Evolutionary conservation across 78 protist species (phyloP), one percentile per base, ranked within the genome.

Genomic region (Dictyostelium brefeldianum): DNA sequence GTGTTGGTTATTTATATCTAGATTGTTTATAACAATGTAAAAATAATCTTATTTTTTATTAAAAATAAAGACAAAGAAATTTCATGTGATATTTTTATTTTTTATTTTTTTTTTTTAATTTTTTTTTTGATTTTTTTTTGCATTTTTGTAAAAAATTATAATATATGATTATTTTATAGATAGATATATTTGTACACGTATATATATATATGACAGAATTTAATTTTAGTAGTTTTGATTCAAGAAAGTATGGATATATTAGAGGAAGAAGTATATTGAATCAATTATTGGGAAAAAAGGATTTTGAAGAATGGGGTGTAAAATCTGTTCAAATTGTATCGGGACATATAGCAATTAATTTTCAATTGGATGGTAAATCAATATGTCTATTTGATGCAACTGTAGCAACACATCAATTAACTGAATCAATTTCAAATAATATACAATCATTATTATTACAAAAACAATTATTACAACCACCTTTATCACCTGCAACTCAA

Each of bases 201-300:
- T 36, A 3, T 36, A 36, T 36, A 36, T 3, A 36, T 36, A 36
- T 36, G 43, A 36, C 43, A 36, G 73, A 71, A 20, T 71, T 71
- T 71, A 20, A 71, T 25, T 71, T 71, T 71, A 20, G 53, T 41
- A 64, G 48, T 12, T 85, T 85, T 50, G 92, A 85, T 31, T 74
- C 92, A 20, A 85, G 92, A 75, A 74, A 65, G 77, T 85, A 77
- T 75, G 92, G 85, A 41, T 85, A 85, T 85, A 85, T 85, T 51
- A 74, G 92, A 57, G 92, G 92, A n/a, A 54, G 80, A 85, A 62
- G 77, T 5, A 85, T 85, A 15, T 50, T 85, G 46, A 62, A 77
- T 48, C 67, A 36, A 77, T 31, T 85, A 51, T 15, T 85, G 20
- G 4, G 12, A 54, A 50, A 54, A 31, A 20, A 54, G 47, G 83